A percentile compares a stretch with the other conserved stretches of the same genome.
These are phyloP conservation scores for Zizania palustris DNA, from an alignment of 202 grass and related monocot genomes.

Conservation along the genomic window DNA sequence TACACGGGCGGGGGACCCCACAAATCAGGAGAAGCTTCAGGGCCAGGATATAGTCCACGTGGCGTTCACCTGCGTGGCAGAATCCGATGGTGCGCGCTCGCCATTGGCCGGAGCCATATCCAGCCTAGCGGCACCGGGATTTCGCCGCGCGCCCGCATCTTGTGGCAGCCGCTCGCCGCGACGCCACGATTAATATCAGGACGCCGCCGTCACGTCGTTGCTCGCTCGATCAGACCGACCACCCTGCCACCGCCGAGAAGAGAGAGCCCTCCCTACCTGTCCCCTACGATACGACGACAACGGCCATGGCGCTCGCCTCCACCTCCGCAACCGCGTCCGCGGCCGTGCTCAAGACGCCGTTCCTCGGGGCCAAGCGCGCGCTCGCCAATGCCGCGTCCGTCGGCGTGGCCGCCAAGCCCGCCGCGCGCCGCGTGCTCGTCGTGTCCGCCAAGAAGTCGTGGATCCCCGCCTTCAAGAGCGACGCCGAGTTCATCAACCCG, in stretches of 20 bases:
- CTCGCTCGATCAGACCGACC: not conserved
- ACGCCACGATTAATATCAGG: slow-evolving; percentile 56
- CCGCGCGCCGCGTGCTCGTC: slow-evolving; percentile 49
- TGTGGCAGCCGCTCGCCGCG: slow-evolving; percentile 47
- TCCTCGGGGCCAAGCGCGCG: slow-evolving; percentile 61
- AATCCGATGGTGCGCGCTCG: too few relatives aligned
- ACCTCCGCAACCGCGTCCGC: slow-evolving; percentile 85
- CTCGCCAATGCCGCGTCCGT: slow-evolving; percentile 56
- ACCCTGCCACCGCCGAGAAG: too few relatives aligned
- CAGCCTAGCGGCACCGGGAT: too few relatives aligned
- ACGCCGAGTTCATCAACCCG: slow-evolving; percentile 81
- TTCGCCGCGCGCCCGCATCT: slow-evolving; percentile 16
- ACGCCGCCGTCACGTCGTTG: slow-evolving; percentile 11
- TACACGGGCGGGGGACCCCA: too few relatives aligned
- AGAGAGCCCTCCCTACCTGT: too few relatives aligned
- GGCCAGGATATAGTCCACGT: too few relatives aligned
- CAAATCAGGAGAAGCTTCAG: too few relatives aligned
- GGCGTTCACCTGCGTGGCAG: too few relatives aligned
- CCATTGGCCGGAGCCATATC: too few relatives aligned
- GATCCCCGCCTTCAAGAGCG: slow-evolving; percentile 83
- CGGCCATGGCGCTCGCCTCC: slow-evolving; percentile 74
- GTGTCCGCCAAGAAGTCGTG: slow-evolving; percentile 83
- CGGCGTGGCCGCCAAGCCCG: slow-evolving; percentile 40
- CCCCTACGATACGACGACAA: not conserved
- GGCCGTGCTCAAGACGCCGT: slow-evolving; percentile 70